These are phyloP conservation scores for Pyrenula aspistea DNA, from an alignment of 495 filamentous ascomycete species.

Conservation along the genomic window DNA sequence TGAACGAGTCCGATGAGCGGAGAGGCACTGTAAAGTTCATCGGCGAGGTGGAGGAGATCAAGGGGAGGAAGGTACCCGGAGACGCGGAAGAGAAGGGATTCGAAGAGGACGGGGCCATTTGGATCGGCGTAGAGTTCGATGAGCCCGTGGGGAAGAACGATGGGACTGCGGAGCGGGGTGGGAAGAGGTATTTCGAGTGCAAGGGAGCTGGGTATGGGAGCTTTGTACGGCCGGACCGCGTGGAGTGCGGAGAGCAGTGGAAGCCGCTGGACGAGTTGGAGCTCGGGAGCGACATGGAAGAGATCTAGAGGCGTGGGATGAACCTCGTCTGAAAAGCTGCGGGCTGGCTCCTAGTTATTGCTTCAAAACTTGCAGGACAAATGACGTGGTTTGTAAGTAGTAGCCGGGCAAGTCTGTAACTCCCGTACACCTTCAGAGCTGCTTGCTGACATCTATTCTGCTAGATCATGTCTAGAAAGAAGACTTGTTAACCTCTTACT, in stretches of 20 bases:
- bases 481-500: no score
- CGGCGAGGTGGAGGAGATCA: constrained; percentile 46
- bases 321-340: neutral
- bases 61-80: constrained; percentile 47
- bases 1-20: neutral
- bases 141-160: constrained; percentile 88
- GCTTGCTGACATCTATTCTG: no score
- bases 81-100: constrained; percentile 55
- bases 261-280: constrained; percentile 25
- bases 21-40: neutral
- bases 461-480: no score
- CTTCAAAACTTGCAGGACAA: no score
- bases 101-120: constrained; percentile 40
- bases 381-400: neutral
- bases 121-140: constrained; percentile 78
- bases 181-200: constrained; percentile 63
- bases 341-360: no score
- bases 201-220: constrained; percentile 61
- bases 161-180: constrained; percentile 68
- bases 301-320: constrained; percentile 41
- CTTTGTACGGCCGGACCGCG: constrained; percentile 80
- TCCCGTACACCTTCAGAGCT: neutral
- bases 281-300: constrained; percentile 57
- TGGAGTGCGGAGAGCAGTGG: constrained; percentile 82
- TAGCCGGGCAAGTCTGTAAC: neutral